Percentiles rank a stretch among this genome's conserved stretches.
Conservation (phyloP, 768 basidiomycete species). For the Russula griseocarnosa region DNA sequence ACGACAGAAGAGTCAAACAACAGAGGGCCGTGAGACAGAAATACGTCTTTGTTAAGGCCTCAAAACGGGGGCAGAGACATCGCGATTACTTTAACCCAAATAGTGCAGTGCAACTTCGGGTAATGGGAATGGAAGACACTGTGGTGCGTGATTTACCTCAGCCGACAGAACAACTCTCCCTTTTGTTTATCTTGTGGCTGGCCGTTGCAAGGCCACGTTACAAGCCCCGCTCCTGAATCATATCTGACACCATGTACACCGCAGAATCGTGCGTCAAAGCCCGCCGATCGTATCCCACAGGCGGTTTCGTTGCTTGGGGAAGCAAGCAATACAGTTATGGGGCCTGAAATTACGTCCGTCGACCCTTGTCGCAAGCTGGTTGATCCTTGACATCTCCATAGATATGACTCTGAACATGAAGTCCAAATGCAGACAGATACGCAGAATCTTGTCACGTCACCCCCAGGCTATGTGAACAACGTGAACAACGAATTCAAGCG, state of each 20-base stretch:
- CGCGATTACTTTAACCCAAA: constrained; percentile 66
- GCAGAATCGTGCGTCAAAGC: constrained; percentile 23
- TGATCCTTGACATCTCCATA: neutral
- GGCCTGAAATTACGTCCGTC: neutral
- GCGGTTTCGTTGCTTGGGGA: neutral
- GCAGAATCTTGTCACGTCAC: constrained; percentile 29
- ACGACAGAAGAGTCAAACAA: constrained; percentile 37
- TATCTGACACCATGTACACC: constrained; percentile 5
- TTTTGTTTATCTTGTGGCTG: neutral
- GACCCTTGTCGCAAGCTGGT: neutral
- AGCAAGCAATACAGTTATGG: neutral
- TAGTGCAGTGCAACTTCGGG: constrained; percentile 51
- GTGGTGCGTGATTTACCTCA: constrained; percentile 40
- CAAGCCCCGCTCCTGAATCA: neutral
- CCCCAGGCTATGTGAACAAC: constrained; percentile 28
- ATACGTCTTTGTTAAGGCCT: constrained; percentile 54
- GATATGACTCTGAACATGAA: constrained; percentile 14
- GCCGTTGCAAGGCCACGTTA: neutral
- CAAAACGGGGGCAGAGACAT: constrained; percentile 47
- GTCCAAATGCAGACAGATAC: constrained; percentile 44
- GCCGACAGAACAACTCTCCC: neutral
- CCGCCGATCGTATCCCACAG: neutral
- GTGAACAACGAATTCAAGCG: constrained; percentile 35
- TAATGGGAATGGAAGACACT: constrained; percentile 54
- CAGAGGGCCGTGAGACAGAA: constrained; percentile 52